Evolutionary conservation across 306 rosid species (phyloP).

Genomic region (Prinsepia uniflora): DNA sequence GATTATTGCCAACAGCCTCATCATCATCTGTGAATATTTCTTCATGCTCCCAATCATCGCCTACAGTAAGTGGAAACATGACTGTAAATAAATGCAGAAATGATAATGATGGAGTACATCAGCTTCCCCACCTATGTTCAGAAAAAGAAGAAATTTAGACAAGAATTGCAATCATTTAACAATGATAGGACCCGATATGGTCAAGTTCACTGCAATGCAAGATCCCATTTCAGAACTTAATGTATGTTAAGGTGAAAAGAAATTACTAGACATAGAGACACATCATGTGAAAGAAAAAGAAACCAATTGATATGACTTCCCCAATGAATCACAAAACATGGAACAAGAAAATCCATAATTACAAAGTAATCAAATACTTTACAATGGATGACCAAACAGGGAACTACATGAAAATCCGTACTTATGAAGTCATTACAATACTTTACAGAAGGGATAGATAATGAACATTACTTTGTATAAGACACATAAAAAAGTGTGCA

Average conservation of each 20-base stretch:
- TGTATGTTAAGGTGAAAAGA: neutral
- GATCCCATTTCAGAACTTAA: neutral
- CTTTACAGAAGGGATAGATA: neutral
- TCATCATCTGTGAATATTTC: constrained; percentile 97
- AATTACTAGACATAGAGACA: neutral
- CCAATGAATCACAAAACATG: neutral
- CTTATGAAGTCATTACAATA: neutral
- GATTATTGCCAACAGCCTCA: constrained; percentile 88
- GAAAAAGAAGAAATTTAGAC: neutral
- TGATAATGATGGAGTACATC: neutral
- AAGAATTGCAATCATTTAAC: neutral
- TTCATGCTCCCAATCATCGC: constrained; percentile 99
- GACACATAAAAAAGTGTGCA: neutral
- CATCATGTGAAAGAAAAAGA: neutral
- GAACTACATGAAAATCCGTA: neutral
- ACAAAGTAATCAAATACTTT: neutral
- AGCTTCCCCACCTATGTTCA: constrained; percentile 15
- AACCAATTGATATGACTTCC: neutral
- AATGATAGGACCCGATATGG: neutral
- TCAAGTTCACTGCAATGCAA: neutral
- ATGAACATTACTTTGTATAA: neutral
- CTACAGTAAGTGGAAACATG: constrained; percentile 34
- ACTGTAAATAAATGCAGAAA: neutral
- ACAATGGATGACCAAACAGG: neutral
- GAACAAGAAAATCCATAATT: neutral